Base-by-base conservation (phyloP, 2,329 filamentous ascomycete species). In the Arthrinium puccinioides region DNA sequence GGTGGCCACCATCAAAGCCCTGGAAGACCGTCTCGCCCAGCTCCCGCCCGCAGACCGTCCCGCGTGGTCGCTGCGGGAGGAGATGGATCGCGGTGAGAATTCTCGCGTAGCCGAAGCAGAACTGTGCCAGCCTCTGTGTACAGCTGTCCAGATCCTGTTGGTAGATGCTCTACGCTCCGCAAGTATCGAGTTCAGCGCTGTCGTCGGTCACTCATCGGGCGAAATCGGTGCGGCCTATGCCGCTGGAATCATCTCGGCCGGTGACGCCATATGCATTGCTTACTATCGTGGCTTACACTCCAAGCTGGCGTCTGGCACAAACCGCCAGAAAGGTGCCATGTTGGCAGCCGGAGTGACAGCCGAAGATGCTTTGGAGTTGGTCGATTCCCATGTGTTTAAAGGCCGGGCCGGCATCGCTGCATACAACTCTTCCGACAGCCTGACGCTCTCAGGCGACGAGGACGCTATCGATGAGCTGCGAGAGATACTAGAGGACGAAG, bases 211-310 rank as follows among this genome's bases (percentile, higher is more conserved):
- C 44, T 71, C 67, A 0, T 67, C 63, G 0, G 70, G 70, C 2
- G 70, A 74, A 43, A 72, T 73, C 11, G 67, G 52, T 1, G 69
- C 69, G 0, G 70, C 66, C 0, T 75, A 71, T 44, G 67, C 69
- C 0, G 63, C 66, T 0, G 69, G 69, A 0, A 51, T 61, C 14
- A 37, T 76, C 2, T 53, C 54, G 1, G 54, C 55, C 2, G 34
- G 47, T 2, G 62, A 67, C 9, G 68, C 69, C 5, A 67, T 73
- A 4, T 47, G 47, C 1, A 54, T 64, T n/a, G 66, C 69, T 0
- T 72, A 68, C 44, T 66, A 65, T 34, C 62, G 70, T 1, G 68
- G 69, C 0, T 56, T 64, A 6, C 55, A 59, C 6, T 49, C 56
- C 4, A 47, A 69, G 26, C 66, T 60, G 40, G 28, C 53, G 21